Evolutionary conservation across 176 grass and related monocot genomes (phyloP).

Genomic region (Oryza meridionalis): DNA sequence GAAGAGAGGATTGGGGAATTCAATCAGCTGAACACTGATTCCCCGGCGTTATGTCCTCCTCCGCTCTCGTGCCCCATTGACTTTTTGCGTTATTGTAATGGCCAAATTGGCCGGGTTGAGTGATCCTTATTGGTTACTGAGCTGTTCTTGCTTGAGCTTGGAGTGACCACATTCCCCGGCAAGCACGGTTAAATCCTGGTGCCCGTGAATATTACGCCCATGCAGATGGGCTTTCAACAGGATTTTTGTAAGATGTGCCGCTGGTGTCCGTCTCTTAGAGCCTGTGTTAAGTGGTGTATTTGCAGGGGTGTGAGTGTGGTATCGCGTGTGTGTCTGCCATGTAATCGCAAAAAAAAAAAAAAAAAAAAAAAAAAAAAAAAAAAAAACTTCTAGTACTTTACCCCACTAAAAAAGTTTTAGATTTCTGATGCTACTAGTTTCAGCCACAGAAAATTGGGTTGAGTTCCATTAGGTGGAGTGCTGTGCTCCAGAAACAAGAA

Average conservation of each 20-base stretch:
- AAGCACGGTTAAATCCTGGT: too few relatives aligned
- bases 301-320: too few relatives aligned
- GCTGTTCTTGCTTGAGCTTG: constrained; percentile 1
- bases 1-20: neutral
- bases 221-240: too few relatives aligned
- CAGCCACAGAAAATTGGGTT: neutral
- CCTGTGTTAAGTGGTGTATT: too few relatives aligned
- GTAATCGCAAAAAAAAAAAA: too few relatives aligned
- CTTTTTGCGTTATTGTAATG: neutral
- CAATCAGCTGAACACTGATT: neutral
- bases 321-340: too few relatives aligned
- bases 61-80: neutral
- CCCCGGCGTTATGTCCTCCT: neutral
- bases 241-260: too few relatives aligned
- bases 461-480: neutral
- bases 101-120: neutral
- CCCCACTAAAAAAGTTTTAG: neutral
- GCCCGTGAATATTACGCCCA: too few relatives aligned
- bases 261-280: too few relatives aligned
- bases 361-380: too few relatives aligned
- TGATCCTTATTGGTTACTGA: neutral
- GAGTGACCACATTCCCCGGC: neutral
- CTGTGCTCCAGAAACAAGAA: neutral
- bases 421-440: neutral
- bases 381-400: neutral